A percentile compares a stretch with the other conserved stretches of the same genome.
Conservation (phyloP, 768 basidiomycete species). For the Boletus tylopilopsis region DNA sequence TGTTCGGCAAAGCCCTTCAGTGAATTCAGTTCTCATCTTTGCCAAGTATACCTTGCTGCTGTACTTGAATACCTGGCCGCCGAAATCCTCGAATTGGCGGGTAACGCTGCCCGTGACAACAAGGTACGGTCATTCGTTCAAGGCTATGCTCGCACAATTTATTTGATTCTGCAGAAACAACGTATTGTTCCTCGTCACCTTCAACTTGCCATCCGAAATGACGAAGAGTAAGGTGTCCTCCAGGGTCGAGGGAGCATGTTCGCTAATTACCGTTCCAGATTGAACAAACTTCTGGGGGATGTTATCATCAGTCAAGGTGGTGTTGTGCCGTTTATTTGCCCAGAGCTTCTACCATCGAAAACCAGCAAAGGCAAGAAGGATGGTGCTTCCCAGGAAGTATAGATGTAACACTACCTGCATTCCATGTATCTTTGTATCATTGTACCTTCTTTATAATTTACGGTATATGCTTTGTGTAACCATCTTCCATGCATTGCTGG, state of each 20-base stretch:
- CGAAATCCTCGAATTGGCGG: conserved; percentile 84
- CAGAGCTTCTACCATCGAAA: conserved; percentile 43
- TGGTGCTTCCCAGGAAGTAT: conserved; percentile 48
- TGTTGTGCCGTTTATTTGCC: conserved; percentile 65
- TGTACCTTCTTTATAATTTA: conserved; percentile 29
- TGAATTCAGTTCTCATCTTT: neutral
- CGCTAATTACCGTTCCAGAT: conserved; percentile 26
- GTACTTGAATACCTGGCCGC: conserved; percentile 86
- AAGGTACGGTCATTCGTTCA: conserved; percentile 33
- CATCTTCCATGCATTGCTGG: neutral
- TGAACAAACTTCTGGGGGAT: conserved; percentile 54
- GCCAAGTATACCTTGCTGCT: conserved; percentile 72
- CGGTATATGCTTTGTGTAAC: conserved; percentile 30
- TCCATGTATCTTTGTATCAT: conserved; percentile 21
- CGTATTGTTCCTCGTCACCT: conserved; percentile 80
- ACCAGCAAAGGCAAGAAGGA: conserved; percentile 47
- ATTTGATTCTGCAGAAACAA: conserved; percentile 42
- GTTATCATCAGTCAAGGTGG: conserved; percentile 77
- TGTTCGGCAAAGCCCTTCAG: conserved; percentile 10
- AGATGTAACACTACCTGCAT: conserved; percentile 15
- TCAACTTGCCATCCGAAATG: conserved; percentile 73
- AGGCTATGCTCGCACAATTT: neutral
- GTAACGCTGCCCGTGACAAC: conserved; percentile 74
- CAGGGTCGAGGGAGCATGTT: neutral
- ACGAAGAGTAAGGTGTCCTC: conserved; percentile 54